Conservation (phyloP, 768 basidiomycete species). For the Tulasnella sp. region DNA sequence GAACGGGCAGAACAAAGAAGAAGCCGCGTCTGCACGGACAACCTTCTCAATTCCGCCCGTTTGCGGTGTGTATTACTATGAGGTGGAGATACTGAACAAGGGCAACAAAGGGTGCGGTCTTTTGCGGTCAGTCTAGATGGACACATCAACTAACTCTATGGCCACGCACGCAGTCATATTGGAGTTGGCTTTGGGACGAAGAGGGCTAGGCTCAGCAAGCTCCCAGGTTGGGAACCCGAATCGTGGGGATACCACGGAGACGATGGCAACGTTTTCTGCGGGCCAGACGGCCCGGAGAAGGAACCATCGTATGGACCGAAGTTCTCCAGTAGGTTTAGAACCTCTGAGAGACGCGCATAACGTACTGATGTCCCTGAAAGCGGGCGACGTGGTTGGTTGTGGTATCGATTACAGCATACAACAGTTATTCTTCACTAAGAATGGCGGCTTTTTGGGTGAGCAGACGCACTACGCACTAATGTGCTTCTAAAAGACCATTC, state of each 20-base stretch:
- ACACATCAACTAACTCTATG: too few species aligned
- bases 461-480: not conserved
- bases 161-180: constrained; percentile 50
- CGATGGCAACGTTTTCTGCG: constrained; percentile 65
- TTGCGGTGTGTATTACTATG: constrained; percentile 91
- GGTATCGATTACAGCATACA: constrained; percentile 70
- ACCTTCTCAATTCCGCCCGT: constrained; percentile 67
- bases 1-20: constrained; percentile 49
- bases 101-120: constrained; percentile 62
- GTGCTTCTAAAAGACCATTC: not conserved
- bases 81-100: constrained; percentile 74
- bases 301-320: constrained; percentile 66
- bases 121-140: not conserved
- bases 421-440: constrained; percentile 36
- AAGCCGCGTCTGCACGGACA: constrained; percentile 77
- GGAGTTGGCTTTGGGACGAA: constrained; percentile 68
- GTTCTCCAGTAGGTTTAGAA: constrained; percentile 58
- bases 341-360: not conserved
- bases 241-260: constrained; percentile 95
- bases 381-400: constrained; percentile 81
- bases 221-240: constrained; percentile 76
- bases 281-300: constrained; percentile 43
- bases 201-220: constrained; percentile 54
- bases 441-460: constrained; percentile 47
- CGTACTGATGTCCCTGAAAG: constrained; percentile 31